phyloP scores from a whole-genome alignment of 2,329 filamentous ascomycete genomes.

The Colletotrichum chlorophyti region DNA sequence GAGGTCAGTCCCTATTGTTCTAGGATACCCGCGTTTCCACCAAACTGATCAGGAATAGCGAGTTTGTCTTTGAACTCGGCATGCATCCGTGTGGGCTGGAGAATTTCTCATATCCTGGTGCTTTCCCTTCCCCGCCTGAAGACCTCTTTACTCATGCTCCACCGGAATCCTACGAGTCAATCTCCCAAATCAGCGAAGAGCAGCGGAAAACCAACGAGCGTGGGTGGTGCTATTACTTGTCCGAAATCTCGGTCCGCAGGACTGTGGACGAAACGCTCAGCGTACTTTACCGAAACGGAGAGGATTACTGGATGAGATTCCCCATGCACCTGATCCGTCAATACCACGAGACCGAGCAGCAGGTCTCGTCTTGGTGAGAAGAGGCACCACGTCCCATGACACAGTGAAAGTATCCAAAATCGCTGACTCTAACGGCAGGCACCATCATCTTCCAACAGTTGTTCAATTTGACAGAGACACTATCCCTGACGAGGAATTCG shows the following conservation, averaged over 20 bases:
- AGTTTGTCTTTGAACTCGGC: neutral
- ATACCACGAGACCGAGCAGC: conserved; percentile 25
- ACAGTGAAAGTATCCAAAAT: neutral
- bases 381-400: neutral
- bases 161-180: neutral
- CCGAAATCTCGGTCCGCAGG: conserved; percentile 57
- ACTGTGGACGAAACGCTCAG: conserved; percentile 29
- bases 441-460: conserved; percentile 22
- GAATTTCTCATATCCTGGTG: conserved; percentile 30
- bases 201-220: conserved; percentile 46
- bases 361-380: conserved; percentile 15
- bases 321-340: conserved; percentile 12
- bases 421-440: conserved; percentile 13
- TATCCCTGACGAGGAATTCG: conserved; percentile 25
- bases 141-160: neutral
- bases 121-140: conserved; percentile 29
- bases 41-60: neutral
- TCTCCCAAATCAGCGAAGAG: neutral
- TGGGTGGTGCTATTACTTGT: conserved; percentile 58
- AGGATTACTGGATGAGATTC: conserved; percentile 16
- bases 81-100: conserved; percentile 25
- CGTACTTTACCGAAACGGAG: conserved; percentile 15
- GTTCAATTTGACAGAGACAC: conserved; percentile 22
- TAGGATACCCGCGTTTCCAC: neutral
- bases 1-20: conserved; percentile 25